Base-by-base conservation (phyloP, 2,329 filamentous ascomycete species). In the Trichoderma harzianum region DNA sequence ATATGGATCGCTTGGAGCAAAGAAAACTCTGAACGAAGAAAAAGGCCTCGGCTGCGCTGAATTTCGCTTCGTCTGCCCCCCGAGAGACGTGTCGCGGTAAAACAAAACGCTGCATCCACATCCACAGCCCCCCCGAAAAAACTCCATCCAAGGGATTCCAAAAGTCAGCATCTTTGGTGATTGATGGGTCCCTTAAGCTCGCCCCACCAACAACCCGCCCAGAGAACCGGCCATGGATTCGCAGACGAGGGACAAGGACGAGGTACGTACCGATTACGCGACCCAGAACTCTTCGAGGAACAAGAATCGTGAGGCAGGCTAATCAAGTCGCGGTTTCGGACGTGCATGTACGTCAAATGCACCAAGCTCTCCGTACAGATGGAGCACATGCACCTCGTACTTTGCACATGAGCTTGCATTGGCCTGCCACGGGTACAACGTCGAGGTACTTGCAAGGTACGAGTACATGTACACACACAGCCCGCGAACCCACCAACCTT, bases 141-240 rank as follows among this genome's bases (percentile, higher is more conserved):
- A 63, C 21, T 60, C 55, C 55, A 63, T 32, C n/a, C 58, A 61
- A 70, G 60, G 61, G 28, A 47, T 34, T 30, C 26, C 61, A 60
- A 53, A 58, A 58, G 61, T 58, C 53, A 62, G 69, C 28, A 61
- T 62, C 66, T 69, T 62, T 69, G 66, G 60, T 60, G 66, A 69
- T 62, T 60, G 66, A 69, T 62, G 66, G 55, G 57, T n/a, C 39
- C 36, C 39, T 61, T 39, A 61, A 62, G 28, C 55, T 36, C 36
- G 66, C 66, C 66, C 66, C 66, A 51, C 66, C 26, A 5, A 18
- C 28, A 39, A 28, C 66, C 39, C 36, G 55, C n/a, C 36, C 43
- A 65, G 34, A 34, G 28, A 32, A 55, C 43, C 47, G 47, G n/a
- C 47, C 36, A 53, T 58, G 58, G 32, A 28, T 57, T 34, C 21